Conservation (phyloP, 129 eudicot genomes). For the Centella asiatica region DNA sequence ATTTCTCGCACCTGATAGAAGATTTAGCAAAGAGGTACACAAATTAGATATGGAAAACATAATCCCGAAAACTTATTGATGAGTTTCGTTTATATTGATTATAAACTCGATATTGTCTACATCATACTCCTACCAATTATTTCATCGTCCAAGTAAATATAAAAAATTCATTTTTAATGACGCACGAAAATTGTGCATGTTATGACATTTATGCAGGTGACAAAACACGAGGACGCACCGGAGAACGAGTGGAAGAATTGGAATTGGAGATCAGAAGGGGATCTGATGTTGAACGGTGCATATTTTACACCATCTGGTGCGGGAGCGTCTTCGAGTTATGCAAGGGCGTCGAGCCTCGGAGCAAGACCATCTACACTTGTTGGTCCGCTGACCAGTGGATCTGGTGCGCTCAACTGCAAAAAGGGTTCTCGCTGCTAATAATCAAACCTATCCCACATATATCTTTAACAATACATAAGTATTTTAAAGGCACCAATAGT, state of each 20-base stretch:
- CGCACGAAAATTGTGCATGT: too few species aligned
- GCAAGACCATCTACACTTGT: constrained; percentile 31
- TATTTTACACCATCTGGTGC: constrained; percentile 53
- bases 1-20: constrained; percentile 17
- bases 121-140: too few species aligned
- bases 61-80: not conserved
- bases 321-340: constrained; percentile 22
- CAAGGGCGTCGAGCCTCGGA: constrained; percentile 34
- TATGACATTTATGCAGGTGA: not conserved
- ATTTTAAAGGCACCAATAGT: too few species aligned
- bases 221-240: constrained; percentile 8
- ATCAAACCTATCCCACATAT: too few species aligned
- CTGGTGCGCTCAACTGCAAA: constrained; percentile 25
- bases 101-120: too few species aligned
- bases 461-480: too few species aligned
- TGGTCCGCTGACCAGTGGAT: constrained; percentile 26
- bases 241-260: constrained; percentile 38
- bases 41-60: not conserved
- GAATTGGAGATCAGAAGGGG: constrained; percentile 71
- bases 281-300: constrained; percentile 64
- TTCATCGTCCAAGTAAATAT: too few species aligned
- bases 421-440: constrained; percentile 1
- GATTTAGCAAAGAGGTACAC: constrained; percentile 7
- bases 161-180: too few species aligned
- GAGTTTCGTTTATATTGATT: too few species aligned